These are phyloP conservation scores for Dictyostelium brefeldianum DNA, from an alignment of 78 protist species.

Conservation along the genomic window DNA sequence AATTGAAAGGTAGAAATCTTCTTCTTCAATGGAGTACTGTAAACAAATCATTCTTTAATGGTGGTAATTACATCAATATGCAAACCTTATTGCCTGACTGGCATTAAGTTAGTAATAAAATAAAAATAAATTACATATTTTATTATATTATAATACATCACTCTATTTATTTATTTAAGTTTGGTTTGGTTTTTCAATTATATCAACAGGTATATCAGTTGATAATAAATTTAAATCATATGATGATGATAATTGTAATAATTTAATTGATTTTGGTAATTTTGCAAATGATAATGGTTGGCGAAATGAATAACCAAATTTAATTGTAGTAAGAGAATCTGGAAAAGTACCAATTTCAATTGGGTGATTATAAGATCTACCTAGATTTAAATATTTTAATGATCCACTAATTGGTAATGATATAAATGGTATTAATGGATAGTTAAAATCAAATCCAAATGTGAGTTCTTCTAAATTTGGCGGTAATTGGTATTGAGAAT, in stretches of 20 bases:
- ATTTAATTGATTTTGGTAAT: background rate
- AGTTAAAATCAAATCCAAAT: background rate
- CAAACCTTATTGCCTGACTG: background rate
- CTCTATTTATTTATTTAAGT: background rate
- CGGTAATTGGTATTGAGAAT: background rate
- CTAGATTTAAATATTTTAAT: background rate
- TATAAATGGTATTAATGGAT: background rate
- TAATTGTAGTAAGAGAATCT: background rate
- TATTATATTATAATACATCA: too few species aligned
- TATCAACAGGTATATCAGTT: background rate
- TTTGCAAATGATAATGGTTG: background rate
- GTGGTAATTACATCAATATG: background rate
- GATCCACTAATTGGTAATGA: background rate
- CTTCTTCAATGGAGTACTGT: background rate
- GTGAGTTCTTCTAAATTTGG: background rate
- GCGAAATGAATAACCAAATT: background rate
- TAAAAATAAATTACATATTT: too few species aligned
- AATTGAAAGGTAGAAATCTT: background rate
- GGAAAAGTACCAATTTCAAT: conserved; percentile 12
- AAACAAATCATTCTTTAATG: background rate
- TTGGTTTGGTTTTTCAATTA: background rate
- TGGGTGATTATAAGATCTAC: background rate
- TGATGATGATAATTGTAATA: background rate
- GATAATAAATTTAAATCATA: background rate
- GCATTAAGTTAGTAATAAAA: too few species aligned